A percentile compares a stretch with the other conserved stretches of the same genome.
Conservation (phyloP, 768 basidiomycete species). For the Tricholoma saponaceum region DNA sequence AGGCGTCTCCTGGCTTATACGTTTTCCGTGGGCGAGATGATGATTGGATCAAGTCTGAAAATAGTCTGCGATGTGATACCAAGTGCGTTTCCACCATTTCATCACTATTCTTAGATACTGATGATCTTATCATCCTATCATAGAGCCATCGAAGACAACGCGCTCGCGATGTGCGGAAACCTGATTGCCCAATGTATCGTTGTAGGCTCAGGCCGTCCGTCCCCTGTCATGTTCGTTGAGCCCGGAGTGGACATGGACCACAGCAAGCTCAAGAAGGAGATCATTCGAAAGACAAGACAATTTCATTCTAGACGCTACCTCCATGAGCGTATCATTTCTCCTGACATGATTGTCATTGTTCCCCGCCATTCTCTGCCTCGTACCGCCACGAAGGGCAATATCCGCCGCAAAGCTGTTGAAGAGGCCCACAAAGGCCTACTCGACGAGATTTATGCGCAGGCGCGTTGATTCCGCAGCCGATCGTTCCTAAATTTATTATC, state of each 20-base stretch:
- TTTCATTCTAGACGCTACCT: slow-evolving; percentile 76
- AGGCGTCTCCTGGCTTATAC: slow-evolving; percentile 45
- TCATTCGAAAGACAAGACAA: slow-evolving; percentile 66
- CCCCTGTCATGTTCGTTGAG: slow-evolving; percentile 74
- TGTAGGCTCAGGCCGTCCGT: slow-evolving; percentile 72
- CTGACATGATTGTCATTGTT: slow-evolving; percentile 66
- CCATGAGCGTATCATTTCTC: slow-evolving; percentile 69
- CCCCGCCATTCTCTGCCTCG: slow-evolving; percentile 64
- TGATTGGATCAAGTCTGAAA: slow-evolving; percentile 73
- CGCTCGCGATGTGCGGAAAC: slow-evolving; percentile 57
- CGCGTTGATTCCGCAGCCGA: slow-evolving; percentile 3
- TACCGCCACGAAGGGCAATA: slow-evolving; percentile 80
- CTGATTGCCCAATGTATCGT: slow-evolving; percentile 73
- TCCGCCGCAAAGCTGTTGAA: slow-evolving; percentile 74
- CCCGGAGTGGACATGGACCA: slow-evolving; percentile 49
- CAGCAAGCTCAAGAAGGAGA: slow-evolving; percentile 61
- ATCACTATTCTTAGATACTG: not conserved
- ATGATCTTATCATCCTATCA: slow-evolving; percentile 6
- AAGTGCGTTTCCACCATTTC: slow-evolving; percentile 35
- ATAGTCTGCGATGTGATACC: slow-evolving; percentile 63
- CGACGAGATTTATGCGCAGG: slow-evolving; percentile 48
- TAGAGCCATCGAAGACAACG: slow-evolving; percentile 76
- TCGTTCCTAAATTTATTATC: not conserved
- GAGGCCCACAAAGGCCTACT: slow-evolving; percentile 54
- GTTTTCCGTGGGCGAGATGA: slow-evolving; percentile 59